Base-by-base conservation (phyloP, 2,329 filamentous ascomycete genomes). In the Sporothrix pallida region DNA sequence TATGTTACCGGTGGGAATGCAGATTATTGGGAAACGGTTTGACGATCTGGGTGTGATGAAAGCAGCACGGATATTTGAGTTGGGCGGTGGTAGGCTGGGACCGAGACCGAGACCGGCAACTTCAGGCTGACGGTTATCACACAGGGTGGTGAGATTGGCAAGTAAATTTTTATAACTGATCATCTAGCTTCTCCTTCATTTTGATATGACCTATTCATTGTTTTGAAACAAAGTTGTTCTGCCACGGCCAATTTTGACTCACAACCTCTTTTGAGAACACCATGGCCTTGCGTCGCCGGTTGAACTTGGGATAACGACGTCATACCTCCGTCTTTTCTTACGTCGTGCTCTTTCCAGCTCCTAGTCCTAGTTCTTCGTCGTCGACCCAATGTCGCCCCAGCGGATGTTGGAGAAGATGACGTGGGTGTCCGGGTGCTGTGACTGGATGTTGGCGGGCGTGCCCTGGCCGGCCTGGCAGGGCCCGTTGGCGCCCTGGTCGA, bases 341-440 rank as follows among this genome's bases (percentile, higher is more conserved):
- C 31, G 31, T 7, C 31, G 31, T 37, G 31, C 31, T 37, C 31
- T 37, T 63, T 63, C 6, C 8, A 7, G 9, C 23, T 56, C n/a
- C 37, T 23, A 70, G 23, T 20, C n/a, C 37, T 23, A 70, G 23
- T 20, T 44, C 31, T 73, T 71, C 9, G 72, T 74, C 67, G 84
- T 86, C 8, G 82, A 83, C 72, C 81, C 82, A 74, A 86, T 81
- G 44, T 83, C 80, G 6, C 84, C 84, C 75, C 83, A 79, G 78
- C 82, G 84, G 79, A 86, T 85, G 79, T 85, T 85, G 54, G 83
- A 84, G 78, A 81, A 86, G 23, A 79, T 78, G 56, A 85, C 84
- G 72, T 80, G 80, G 60, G 84, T 79, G 75, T 80, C 79, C 3
- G 84, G 79, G 26, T 78, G 73, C 58, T 80, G 76, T 7, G 77